These are phyloP conservation scores for Candida berthetii DNA, from an alignment of 805 yeast species.

Conservation along the genomic window DNA sequence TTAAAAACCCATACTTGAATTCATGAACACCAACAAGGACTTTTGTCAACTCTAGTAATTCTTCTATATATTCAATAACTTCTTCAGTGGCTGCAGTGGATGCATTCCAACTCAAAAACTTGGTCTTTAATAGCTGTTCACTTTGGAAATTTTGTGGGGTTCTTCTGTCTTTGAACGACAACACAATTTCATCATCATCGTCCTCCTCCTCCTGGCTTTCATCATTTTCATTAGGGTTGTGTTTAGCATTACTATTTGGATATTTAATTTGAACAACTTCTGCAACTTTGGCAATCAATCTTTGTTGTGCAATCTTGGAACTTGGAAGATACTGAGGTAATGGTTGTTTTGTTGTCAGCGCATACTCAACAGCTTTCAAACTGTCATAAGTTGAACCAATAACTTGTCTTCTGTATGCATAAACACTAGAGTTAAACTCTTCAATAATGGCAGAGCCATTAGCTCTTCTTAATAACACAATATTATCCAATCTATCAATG, in stretches of 20 bases:
- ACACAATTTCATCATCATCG: slow-evolving; percentile 18
- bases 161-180: slow-evolving; percentile 6
- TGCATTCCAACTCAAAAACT: slow-evolving; percentile 46
- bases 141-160: neutral
- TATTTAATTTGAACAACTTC: slow-evolving; percentile 26
- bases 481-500: slow-evolving; percentile 40
- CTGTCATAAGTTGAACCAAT: slow-evolving; percentile 32
- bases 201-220: slow-evolving; percentile 3
- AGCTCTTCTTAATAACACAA: slow-evolving; percentile 31
- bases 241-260: slow-evolving; percentile 1
- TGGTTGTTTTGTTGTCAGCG: slow-evolving; percentile 37
- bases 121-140: slow-evolving; percentile 24
- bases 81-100: slow-evolving; percentile 42
- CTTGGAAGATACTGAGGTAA: slow-evolving; percentile 46
- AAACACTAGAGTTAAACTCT: slow-evolving; percentile 31
- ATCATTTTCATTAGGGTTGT: neutral
- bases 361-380: slow-evolving; percentile 36
- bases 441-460: slow-evolving; percentile 42
- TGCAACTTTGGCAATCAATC: slow-evolving; percentile 36
- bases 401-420: slow-evolving; percentile 38
- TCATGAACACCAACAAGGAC: slow-evolving; percentile 41
- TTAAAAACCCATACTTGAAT: slow-evolving; percentile 44
- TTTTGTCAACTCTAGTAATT: slow-evolving; percentile 33
- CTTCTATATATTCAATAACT: slow-evolving; percentile 43
- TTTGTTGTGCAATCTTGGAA: slow-evolving; percentile 38